Conservation (phyloP, 2,329 filamentous ascomycete species). For the Phyllosticta paracitricarpa region DNA sequence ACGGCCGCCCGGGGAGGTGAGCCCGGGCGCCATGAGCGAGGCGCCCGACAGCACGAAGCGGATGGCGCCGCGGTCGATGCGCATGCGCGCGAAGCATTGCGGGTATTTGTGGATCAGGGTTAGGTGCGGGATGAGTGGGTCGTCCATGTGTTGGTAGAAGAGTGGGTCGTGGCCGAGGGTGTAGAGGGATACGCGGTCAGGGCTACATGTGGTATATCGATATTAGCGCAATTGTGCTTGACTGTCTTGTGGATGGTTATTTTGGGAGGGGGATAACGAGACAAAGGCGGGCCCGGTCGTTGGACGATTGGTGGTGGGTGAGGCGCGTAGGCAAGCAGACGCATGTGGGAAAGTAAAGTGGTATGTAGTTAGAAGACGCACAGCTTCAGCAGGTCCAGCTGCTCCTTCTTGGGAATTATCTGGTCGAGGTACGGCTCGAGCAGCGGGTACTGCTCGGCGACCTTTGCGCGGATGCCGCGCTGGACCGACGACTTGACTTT, state of each 20-base stretch:
- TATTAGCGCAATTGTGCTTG: neutral
- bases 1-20: slow-evolving; percentile 74
- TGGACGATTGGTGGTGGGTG: neutral
- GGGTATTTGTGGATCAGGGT: slow-evolving; percentile 85
- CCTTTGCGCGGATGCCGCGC: slow-evolving; percentile 70
- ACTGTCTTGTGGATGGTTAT: neutral
- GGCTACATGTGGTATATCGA: slow-evolving; percentile 33
- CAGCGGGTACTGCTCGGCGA: slow-evolving; percentile 76
- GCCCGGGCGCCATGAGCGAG: slow-evolving; percentile 88
- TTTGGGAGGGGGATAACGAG: neutral
- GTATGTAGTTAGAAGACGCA: slow-evolving; percentile 23
- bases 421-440: slow-evolving; percentile 85
- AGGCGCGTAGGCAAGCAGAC: neutral
- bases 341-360: neutral
- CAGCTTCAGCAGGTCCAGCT: slow-evolving; percentile 84
- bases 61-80: slow-evolving; percentile 92
- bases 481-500: slow-evolving; percentile 97
- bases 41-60: slow-evolving; percentile 91
- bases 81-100: slow-evolving; percentile 67
- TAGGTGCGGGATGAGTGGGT: slow-evolving; percentile 76
- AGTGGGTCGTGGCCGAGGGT: slow-evolving; percentile 66
- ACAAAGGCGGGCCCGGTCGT: neutral
- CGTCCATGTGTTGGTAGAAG: slow-evolving; percentile 81
- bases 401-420: slow-evolving; percentile 88
- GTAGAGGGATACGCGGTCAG: slow-evolving; percentile 84